Conservation (phyloP, 2,329 filamentous ascomycete genomes). For the Fusarium sterilihyphosum region DNA sequence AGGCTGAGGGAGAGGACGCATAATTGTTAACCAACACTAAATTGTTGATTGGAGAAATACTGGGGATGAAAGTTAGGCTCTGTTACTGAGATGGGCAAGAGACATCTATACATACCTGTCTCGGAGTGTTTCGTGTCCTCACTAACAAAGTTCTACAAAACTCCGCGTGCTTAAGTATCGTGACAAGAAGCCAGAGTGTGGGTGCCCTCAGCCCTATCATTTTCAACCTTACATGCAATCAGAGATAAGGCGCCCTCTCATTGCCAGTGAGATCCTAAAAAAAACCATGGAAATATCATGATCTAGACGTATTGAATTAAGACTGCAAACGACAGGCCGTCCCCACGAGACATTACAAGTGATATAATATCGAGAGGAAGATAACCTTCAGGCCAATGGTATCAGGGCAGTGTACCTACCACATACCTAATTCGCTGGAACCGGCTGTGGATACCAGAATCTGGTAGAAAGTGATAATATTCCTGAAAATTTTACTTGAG, state of each 20-base stretch:
- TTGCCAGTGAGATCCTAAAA: not conserved
- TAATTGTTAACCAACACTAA: not conserved
- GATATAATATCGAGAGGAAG: not conserved
- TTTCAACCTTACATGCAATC: not conserved
- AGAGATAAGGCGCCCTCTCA: not conserved
- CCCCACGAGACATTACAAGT: not conserved
- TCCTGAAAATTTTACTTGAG: not conserved
- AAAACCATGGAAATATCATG: not conserved
- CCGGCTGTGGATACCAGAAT: not conserved
- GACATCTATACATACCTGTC: not conserved
- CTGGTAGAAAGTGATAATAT: not conserved
- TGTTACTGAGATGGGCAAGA: not conserved
- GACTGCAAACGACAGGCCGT: not conserved
- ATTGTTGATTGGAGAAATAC: not conserved
- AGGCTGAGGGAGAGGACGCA: constrained; percentile 4
- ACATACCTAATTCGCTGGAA: not conserved
- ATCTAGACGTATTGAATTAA: not conserved
- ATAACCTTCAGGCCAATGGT: not conserved
- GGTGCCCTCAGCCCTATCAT: not conserved
- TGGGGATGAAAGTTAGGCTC: too few relatives aligned
- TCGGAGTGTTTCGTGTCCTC: not conserved
- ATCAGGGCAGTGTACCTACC: not conserved
- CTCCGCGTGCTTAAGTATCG: not conserved
- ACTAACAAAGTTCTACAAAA: not conserved
- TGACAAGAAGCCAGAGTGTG: not conserved